Evolutionary conservation across 805 yeast genomes (phyloP).

Genomic region (Metschnikowia baotianmanensis): DNA sequence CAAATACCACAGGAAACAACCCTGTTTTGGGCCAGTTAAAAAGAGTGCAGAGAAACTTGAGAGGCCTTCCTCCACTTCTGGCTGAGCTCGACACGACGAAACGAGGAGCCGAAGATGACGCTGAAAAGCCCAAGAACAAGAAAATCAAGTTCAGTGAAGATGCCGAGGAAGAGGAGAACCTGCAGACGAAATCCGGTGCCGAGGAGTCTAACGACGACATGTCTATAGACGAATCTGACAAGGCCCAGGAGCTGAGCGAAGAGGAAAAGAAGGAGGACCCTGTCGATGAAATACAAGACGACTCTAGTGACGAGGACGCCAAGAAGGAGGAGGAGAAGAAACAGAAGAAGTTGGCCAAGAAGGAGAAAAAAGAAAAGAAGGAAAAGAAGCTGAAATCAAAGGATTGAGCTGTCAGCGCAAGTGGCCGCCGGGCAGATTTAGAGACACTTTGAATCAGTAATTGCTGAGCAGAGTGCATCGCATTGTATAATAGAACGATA

Average conservation of each 20-base stretch:
- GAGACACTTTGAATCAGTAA: background rate
- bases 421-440: background rate
- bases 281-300: slow-evolving; percentile 12
- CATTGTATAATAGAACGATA: slow-evolving; percentile 6
- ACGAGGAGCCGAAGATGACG: slow-evolving; percentile 6
- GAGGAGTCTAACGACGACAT: slow-evolving; percentile 13
- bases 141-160: slow-evolving; percentile 27
- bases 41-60: slow-evolving; percentile 72
- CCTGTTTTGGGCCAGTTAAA: slow-evolving; percentile 59
- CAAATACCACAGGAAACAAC: slow-evolving; percentile 31
- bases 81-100: slow-evolving; percentile 20
- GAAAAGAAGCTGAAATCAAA: slow-evolving; percentile 3
- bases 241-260: slow-evolving; percentile 8
- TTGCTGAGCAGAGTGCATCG: background rate
- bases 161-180: background rate
- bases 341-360: slow-evolving; percentile 28
- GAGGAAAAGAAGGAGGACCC: slow-evolving; percentile 5
- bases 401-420: background rate
- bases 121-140: slow-evolving; percentile 21
- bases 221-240: slow-evolving; percentile 11
- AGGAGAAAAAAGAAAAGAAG: slow-evolving; percentile 20
- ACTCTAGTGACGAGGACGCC: slow-evolving; percentile 15
- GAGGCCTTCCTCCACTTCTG: slow-evolving; percentile 71
- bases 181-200: background rate
- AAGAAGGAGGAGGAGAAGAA: slow-evolving; percentile 26